Percentiles rank a stretch among this genome's conserved stretches.
Evolutionary conservation across 2,329 filamentous ascomycete genomes (phyloP).

Genomic region (Lasiodiplodia sp.): DNA sequence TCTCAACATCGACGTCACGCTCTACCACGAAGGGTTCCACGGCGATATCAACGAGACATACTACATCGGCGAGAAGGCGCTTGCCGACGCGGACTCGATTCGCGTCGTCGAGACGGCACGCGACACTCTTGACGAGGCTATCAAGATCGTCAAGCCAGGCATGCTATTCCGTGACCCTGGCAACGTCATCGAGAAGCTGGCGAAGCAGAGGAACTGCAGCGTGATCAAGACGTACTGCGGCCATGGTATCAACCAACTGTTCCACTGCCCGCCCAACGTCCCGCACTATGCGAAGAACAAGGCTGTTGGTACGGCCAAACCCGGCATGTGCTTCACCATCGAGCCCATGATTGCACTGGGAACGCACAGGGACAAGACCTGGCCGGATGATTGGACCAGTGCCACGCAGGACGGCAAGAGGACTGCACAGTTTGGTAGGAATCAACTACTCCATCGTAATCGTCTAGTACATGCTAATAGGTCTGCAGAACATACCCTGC

Average conservation of each 20-base stretch:
- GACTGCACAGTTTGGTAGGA: constrained; percentile 89
- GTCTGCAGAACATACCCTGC: constrained; percentile 74
- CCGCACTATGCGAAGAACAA: constrained; percentile 99
- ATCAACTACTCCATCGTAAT: background rate
- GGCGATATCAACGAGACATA: constrained; percentile 98
- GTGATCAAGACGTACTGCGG: constrained; percentile 97
- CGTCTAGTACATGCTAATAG: background rate
- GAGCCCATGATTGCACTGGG: constrained; percentile 98
- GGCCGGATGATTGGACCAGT: constrained; percentile 99
- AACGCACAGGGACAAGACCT: constrained; percentile 89
- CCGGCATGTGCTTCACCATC: constrained; percentile 98
- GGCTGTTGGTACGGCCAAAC: constrained; percentile 90
- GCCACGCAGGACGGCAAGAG: constrained; percentile 87
- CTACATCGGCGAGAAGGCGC: constrained; percentile 90
- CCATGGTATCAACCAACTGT: constrained; percentile 91
- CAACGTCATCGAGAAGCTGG: constrained; percentile 93
- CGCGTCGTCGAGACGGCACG: constrained; percentile 89
- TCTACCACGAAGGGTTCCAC: constrained; percentile 95
- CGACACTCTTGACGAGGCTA: constrained; percentile 89
- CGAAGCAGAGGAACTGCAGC: constrained; percentile 83
- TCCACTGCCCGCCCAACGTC: constrained; percentile 92
- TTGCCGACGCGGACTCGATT: constrained; percentile 83
- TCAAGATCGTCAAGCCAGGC: constrained; percentile 90
- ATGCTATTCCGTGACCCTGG: constrained; percentile 92
- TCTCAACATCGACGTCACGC: constrained; percentile 92